Evolutionary conservation across 2,329 filamentous ascomycete genomes (phyloP), one percentile per base, ranked within the genome.

Genomic region (Juglanconis sp.): DNA sequence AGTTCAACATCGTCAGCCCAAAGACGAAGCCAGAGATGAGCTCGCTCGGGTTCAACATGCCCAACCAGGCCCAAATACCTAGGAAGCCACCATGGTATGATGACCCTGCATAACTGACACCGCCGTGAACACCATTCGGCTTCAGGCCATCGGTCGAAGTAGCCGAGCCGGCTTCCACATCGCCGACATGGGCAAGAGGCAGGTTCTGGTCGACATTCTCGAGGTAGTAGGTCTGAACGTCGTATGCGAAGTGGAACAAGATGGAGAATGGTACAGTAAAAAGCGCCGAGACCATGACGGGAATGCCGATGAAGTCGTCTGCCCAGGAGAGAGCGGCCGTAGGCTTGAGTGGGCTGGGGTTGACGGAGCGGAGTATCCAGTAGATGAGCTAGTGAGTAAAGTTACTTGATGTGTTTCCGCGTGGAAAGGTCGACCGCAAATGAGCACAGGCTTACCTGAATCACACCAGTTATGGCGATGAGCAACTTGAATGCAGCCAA

Each of bases 401-500:
- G 17, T 17, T 17, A 17, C 17, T 17, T 17, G 17, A 17, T 17
- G 17, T 17, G 17, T 1, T 17, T 17, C 17, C 17, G 17, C 17
- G 17, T 17, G 17, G 17, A 17, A 17, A 17, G 17, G 17, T 2
- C 17, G 17, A 49, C 44, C 17, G 17, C 13, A 24, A 24, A 7
- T 6, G 5, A n/a, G 44, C 7, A n/a, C 17, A 24, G 5, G 31
- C 54, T 15, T 63, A 72, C 71, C 46, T 66, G 61, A 61, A 73
- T 69, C 1, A 72, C 4, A 42, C 72, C 70, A 1, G 63, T 65
- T 5, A 73, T 49, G 52, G 67, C 66, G 24, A 75, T 66, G 31
- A 75, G 68, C 10, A 73, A 58, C 58, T 75, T 75, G 64, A 74
- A 73, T 0, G 70, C 68, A 15, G 69, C 42, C 1, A 75, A 65